phyloP scores from a whole-genome alignment of 768 basidiomycete species.

The Termitomyces sp. region DNA sequence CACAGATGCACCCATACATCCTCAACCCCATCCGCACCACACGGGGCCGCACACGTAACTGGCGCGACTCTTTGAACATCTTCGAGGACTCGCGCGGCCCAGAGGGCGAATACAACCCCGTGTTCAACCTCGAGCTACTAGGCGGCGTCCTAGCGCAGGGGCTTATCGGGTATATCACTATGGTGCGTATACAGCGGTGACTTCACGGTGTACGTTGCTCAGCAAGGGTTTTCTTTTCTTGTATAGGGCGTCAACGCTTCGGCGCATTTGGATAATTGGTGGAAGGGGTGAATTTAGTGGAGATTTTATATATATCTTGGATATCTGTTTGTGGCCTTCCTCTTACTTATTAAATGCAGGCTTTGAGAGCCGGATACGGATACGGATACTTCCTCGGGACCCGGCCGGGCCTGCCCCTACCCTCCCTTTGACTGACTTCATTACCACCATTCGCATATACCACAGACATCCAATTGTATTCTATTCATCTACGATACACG shows the following conservation, averaged over 20 bases:
- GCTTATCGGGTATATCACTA: conserved; percentile 48
- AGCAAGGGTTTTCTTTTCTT: no score
- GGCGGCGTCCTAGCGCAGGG: conserved; percentile 48
- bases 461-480: neutral
- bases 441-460: neutral
- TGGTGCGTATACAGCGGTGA: no score
- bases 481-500: neutral
- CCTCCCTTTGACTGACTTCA: no score
- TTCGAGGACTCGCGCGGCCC: conserved; percentile 45
- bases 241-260: conserved; percentile 31
- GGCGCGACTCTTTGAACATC: conserved; percentile 47
- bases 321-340: no score
- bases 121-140: conserved; percentile 44
- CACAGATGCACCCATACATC: conserved; percentile 47
- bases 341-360: neutral
- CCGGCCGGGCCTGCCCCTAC: no score
- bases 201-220: no score
- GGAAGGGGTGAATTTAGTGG: conserved; percentile 22
- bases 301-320: neutral
- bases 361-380: neutral
- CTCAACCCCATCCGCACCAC: conserved; percentile 43
- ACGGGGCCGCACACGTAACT: conserved; percentile 45
- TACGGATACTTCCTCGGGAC: no score
- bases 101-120: conserved; percentile 45
- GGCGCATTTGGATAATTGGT: conserved; percentile 30